Base-by-base conservation (phyloP, 2,329 filamentous ascomycete genomes). In the Ascochyta clinopodiicola region DNA sequence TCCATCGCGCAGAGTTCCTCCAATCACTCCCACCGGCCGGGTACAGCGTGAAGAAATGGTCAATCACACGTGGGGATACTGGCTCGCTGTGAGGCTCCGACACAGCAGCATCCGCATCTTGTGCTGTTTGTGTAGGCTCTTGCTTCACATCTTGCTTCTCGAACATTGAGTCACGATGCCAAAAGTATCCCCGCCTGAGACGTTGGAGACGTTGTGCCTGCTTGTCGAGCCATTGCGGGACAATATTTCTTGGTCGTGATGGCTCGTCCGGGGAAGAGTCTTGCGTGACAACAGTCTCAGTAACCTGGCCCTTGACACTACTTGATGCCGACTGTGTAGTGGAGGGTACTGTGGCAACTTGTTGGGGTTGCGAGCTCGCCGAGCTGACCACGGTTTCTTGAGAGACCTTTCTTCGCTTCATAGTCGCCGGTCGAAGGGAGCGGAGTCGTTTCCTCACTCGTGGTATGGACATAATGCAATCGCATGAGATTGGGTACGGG, bases 1-100 rank as follows among this genome's bases (percentile, higher is more conserved):
- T 32, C 52, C 52, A 56, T 19, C n/a, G 43, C 34, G 10, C 19
- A 1, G 52, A 51, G 38, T 56, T 43, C 21, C 35, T 45, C 52
- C 52, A 56, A 31, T 24, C 47, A 39, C 52, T 56, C 10, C 42
- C 52, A 34, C 46, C 21, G 3, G 52, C 43, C 10, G 24, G 32
- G 15, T 51, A 27, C 2, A 46, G 25, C 9, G 21, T 19, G 21
- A 56, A 56, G 46, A 56, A 56, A 10, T 46, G 36, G 6, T 56
- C 32, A 12, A 56, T 37, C 4, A 44, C 32, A 36, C n/a, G 27
- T 13, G 22, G 12, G 32, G 52, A 32, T 43, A 56, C 32, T 37
- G 22, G 19, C 7, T 47, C 36, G 13, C 47, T 43, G 19, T 56
- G 12, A 15, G 37, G 46, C 4, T 37, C 43, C 19, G n/a, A 10